These are phyloP conservation scores for Xerocomellus chrysenteron DNA, from an alignment of 768 basidiomycete species.

Conservation along the genomic window DNA sequence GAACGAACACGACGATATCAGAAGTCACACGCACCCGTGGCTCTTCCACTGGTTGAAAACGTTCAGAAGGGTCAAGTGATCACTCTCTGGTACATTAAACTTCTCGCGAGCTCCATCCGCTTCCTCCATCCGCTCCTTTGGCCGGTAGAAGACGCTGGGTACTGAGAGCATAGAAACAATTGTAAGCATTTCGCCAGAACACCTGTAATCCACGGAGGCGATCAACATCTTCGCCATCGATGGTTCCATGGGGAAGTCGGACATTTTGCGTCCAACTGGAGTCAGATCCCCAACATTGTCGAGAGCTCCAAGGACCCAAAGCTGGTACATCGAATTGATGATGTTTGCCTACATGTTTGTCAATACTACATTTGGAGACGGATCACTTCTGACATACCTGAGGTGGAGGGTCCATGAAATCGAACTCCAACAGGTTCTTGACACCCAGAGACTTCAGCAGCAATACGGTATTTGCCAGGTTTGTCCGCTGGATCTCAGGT, in stretches of 20 bases:
- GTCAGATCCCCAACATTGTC: conserved; percentile 98
- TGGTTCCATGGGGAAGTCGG: conserved; percentile 99
- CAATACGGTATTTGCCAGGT: conserved; percentile 94
- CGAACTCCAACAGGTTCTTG: conserved; percentile 95
- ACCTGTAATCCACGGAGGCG: conserved; percentile 82
- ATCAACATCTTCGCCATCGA: conserved; percentile 99
- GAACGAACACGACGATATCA: neutral
- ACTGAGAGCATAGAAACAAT: conserved; percentile 99
- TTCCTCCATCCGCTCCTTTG: conserved; percentile 96
- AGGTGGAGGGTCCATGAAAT: conserved; percentile 99
- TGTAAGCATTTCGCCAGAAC: conserved; percentile 94
- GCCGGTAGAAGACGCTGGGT: conserved; percentile 95
- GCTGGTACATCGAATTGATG: conserved; percentile 98
- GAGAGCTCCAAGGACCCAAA: conserved; percentile 97
- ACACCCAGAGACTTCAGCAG: conserved; percentile 95
- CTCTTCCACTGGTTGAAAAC: conserved; percentile 99
- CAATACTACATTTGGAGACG: neutral
- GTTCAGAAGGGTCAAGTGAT: conserved; percentile 92
- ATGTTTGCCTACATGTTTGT: conserved; percentile 73
- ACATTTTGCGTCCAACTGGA: conserved; percentile 91
- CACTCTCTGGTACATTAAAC: conserved; percentile 98
- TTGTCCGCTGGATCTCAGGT: conserved; percentile 97
- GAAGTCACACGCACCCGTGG: conserved; percentile 63
- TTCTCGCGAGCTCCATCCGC: conserved; percentile 97
- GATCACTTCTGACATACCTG: conserved; percentile 50